phyloP scores from a whole-genome alignment of 1,284 basidiomycete species.

The Coriolopsis trogii region DNA sequence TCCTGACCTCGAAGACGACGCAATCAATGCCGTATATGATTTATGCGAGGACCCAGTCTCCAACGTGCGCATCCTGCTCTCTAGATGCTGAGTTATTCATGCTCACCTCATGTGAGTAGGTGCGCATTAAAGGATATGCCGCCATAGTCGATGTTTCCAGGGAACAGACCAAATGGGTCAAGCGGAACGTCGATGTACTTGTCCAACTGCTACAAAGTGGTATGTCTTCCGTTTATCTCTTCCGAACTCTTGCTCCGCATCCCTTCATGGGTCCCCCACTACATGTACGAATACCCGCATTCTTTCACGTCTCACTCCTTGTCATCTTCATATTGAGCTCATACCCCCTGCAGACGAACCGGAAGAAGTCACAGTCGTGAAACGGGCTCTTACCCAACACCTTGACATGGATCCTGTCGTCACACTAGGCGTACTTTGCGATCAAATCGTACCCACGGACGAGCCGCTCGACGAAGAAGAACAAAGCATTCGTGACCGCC shows the following conservation, averaged over 20 bases:
- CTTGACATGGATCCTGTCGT: conserved; percentile 62
- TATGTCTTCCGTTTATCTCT: too few species aligned
- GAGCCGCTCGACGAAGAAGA: conserved; percentile 61
- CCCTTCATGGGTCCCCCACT: not conserved
- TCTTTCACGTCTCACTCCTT: not conserved
- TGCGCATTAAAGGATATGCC: conserved; percentile 66
- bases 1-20: conserved; percentile 69
- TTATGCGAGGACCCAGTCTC: conserved; percentile 69
- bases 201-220: conserved; percentile 76
- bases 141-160: conserved; percentile 67
- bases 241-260: too few species aligned
- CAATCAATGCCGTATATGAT: conserved; percentile 75
- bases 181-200: conserved; percentile 72
- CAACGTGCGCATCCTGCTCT: conserved; percentile 42
- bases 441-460: conserved; percentile 59
- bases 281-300: not conserved
- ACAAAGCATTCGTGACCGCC: conserved; percentile 53
- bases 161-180: conserved; percentile 59
- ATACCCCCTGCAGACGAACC: conserved; percentile 59
- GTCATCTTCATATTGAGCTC: too few species aligned
- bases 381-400: conserved; percentile 60
- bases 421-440: conserved; percentile 67
- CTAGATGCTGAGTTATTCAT: not conserved
- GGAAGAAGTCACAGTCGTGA: conserved; percentile 63
- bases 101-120: conserved; percentile 42